Evolutionary conservation across 1,139 yeast genomes (phyloP), one percentile per base, ranked within the genome.

Genomic region (Sugiyamaella japonica): DNA sequence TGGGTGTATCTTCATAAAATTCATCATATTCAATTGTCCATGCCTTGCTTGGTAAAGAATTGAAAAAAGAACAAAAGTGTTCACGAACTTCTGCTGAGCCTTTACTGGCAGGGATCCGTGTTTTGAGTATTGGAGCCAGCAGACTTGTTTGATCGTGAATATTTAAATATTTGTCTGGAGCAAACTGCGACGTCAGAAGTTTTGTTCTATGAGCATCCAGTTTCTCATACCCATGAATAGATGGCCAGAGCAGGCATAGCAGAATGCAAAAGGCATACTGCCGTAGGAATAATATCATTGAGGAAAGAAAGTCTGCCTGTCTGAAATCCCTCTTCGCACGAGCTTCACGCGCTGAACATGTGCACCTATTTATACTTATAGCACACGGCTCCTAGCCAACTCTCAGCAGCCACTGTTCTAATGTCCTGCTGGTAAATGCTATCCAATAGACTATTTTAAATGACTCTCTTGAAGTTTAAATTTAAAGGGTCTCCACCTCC

Each of bases 101-200:
- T 6, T 64, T 63, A 1, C 81, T 71, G 0, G 82, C 84, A 0
- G 84, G 82, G 0, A 69, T 62, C 42, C 85, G 62, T 9, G 69
- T 69, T 29, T 63, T 63, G 17, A 72, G 56, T 8, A 72, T 63
- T 5, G 75, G 75, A 34, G 63, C 59, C 28, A 72, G 61, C 29
- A 62, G 58, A 1, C 69, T 69, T 4, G 58, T 45, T 7, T 55
- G 34, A 49, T 66, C 65, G 31, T 59, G 36, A 9, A 59, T 56
- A 16, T 58, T 59, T 15, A 68, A 55, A 45, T 59, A 61, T 8
- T 56, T 40, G 4, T 54, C 57, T 29, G 62, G 55, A 1, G 54
- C 37, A 29, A 42, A 37, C 3, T 31, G 47, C 6, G 45, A 38
- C 9, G 49, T 25, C 8, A 58, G 45, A 13, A 17, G 40, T 20